Base-by-base conservation (phyloP, 768 basidiomycete genomes). In the Xerocomellus chrysenteron region DNA sequence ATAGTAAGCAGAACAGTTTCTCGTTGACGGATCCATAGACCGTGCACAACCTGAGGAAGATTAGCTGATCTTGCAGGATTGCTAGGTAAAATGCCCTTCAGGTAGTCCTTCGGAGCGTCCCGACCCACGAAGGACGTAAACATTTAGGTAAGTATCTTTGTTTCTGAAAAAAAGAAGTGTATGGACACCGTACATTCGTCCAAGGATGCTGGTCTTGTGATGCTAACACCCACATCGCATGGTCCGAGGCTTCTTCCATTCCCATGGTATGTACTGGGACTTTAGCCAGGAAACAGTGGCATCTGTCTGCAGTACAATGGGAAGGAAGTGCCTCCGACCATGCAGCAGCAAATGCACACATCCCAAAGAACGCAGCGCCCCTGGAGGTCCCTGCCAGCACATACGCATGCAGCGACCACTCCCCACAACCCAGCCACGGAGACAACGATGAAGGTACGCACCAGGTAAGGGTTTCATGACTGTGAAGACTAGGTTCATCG, bases 191-290 rank as follows among this genome's bases (percentile, higher is more conserved):
- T 43, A 43, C 40, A n/a, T 41, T 46, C 19, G 30, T 46, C 45
- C 39, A 46, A 43, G 57, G 44, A 42, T 43, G 28, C 71, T 68
- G 72, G 65, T 51, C 63, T 53, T 46, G 62, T 28, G 57, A 67
- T 63, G 65, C 47, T 57, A 28, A 57, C 68, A 65, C 32, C 60
- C 55, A 58, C 68, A 48, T 62, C 50, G 61, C 67, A 71, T 76
- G 74, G 74, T 74, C 75, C 64, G 70, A 65, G 68, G 68, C 74
- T 73, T 80, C 76, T 80, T 80, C 78, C 79, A 80, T 80, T 80
- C 79, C 77, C 79, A 80, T 80, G 78, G 78, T 80, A 80, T 77
- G 75, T 76, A 75, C 76, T 73, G 61, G 58, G 61, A 61, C 59
- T 47, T 64, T 43, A 54, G 60, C 67, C 64, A 68, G 62, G 63